phyloP scores from a whole-genome alignment of 2,329 filamentous ascomycete genomes.

The Capronia epimyces region DNA sequence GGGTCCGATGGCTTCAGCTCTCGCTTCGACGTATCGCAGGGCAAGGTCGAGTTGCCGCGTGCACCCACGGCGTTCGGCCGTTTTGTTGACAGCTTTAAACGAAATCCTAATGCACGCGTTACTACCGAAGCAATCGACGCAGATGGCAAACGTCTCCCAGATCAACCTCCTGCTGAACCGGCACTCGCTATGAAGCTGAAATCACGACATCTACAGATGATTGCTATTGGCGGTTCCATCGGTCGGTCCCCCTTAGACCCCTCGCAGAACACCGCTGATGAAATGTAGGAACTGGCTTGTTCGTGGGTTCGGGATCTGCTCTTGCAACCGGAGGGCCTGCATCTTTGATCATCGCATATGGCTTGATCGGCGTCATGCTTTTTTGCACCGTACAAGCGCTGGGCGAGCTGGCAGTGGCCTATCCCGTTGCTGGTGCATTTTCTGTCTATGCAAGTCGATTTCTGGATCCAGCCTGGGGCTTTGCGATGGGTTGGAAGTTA shows the following conservation, averaged over 20 bases:
- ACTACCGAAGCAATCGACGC: constrained; percentile 40
- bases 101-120: constrained; percentile 41
- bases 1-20: constrained; percentile 3
- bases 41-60: constrained; percentile 19
- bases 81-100: constrained; percentile 41
- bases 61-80: constrained; percentile 27
- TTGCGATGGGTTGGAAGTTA: constrained; percentile 86
- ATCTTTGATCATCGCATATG: constrained; percentile 69
- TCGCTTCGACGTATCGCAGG: constrained; percentile 5
- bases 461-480: constrained; percentile 64
- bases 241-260: neutral
- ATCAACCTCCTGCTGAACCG: constrained; percentile 62
- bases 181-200: constrained; percentile 73
- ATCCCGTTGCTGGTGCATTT: constrained; percentile 85
- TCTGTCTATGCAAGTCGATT: constrained; percentile 90
- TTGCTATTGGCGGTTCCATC: constrained; percentile 27
- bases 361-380: constrained; percentile 75
- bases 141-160: constrained; percentile 54
- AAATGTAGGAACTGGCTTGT: constrained; percentile 56
- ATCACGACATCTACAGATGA: constrained; percentile 74
- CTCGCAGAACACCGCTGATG: constrained; percentile 70
- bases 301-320: constrained; percentile 65
- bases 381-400: constrained; percentile 88
- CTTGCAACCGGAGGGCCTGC: constrained; percentile 69
- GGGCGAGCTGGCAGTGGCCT: constrained; percentile 82